Conservation (phyloP, 306 rosid genomes). For the Acacia acuminata region DNA sequence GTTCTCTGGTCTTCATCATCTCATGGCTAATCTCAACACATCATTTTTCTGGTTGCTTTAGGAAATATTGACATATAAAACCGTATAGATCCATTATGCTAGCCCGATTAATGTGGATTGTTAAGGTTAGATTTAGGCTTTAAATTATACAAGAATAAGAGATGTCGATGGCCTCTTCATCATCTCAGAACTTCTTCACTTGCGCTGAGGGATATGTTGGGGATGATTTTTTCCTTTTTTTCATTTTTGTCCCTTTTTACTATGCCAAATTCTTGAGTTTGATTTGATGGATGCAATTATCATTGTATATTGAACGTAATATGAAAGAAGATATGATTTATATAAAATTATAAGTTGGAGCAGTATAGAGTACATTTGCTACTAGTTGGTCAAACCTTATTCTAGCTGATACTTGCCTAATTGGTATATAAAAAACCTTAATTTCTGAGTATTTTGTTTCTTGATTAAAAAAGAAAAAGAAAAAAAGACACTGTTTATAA, state of each 20-base stretch:
- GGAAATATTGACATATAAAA: background rate
- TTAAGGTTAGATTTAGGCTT: background rate
- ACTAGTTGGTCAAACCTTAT: slow-evolving; percentile 2
- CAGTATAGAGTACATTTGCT: background rate
- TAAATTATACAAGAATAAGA: background rate
- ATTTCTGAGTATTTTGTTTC: background rate
- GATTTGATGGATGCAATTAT: background rate
- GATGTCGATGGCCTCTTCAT: background rate
- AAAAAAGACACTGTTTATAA: background rate
- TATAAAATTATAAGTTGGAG: background rate
- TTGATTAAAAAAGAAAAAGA: no score
- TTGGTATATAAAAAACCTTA: slow-evolving; percentile 4
- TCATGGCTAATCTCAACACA: background rate
- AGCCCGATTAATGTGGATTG: background rate
- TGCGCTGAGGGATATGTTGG: background rate
- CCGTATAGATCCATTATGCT: background rate
- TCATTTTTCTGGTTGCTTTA: background rate
- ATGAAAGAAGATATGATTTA: background rate
- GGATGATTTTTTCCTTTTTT: background rate
- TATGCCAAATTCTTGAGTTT: background rate
- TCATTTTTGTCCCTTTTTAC: background rate
- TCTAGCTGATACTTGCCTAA: background rate
- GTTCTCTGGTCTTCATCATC: background rate
- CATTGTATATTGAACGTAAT: background rate
- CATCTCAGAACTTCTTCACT: background rate